These are phyloP conservation scores for Skeletonema grethae DNA, from an alignment of 108 stramenopile species.

Conservation along the genomic window DNA sequence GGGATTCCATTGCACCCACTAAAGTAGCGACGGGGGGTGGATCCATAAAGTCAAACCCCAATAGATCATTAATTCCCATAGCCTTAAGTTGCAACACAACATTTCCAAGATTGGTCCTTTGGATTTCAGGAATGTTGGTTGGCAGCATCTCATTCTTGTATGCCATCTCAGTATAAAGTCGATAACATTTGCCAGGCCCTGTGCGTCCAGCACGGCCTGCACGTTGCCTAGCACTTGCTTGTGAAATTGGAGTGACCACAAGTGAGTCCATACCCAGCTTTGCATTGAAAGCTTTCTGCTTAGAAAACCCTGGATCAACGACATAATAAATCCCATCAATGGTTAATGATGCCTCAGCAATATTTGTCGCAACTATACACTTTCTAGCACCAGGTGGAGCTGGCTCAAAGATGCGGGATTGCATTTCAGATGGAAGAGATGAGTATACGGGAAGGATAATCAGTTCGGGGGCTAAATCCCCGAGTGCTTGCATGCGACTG, in stretches of 20 bases:
- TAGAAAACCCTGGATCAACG: conserved; percentile 98
- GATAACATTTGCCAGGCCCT: conserved; percentile 98
- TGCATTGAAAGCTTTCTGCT: conserved; percentile 97
- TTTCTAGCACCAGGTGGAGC: conserved; percentile 95
- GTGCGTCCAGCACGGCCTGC: conserved; percentile 97
- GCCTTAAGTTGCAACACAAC: conserved; percentile 96
- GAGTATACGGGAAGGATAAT: conserved; percentile 98
- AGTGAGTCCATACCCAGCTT: conserved; percentile 98
- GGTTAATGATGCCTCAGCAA: conserved; percentile 98
- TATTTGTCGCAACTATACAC: conserved; percentile 98
- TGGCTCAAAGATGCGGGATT: conserved; percentile 98
- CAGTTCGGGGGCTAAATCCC: conserved; percentile 95
- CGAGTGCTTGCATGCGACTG: conserved; percentile 96
- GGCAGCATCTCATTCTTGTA: conserved; percentile 94
- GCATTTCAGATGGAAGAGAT: conserved; percentile 97
- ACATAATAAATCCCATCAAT: conserved; percentile 99
- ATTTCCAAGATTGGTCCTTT: conserved; percentile 94
- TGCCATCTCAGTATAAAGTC: conserved; percentile 97
- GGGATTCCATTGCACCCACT: conserved; percentile 94
- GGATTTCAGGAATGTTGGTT: conserved; percentile 95
- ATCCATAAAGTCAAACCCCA: conserved; percentile 99
- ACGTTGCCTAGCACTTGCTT: conserved; percentile 92
- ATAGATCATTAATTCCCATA: conserved; percentile 97
- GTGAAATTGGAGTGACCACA: conserved; percentile 97
- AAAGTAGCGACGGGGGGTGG: conserved; percentile 97